A percentile compares a stretch with the other conserved stretches of the same genome.
phyloP scores from a whole-genome alignment of 2,329 filamentous ascomycete species.

The Epichloe aotearoae region DNA sequence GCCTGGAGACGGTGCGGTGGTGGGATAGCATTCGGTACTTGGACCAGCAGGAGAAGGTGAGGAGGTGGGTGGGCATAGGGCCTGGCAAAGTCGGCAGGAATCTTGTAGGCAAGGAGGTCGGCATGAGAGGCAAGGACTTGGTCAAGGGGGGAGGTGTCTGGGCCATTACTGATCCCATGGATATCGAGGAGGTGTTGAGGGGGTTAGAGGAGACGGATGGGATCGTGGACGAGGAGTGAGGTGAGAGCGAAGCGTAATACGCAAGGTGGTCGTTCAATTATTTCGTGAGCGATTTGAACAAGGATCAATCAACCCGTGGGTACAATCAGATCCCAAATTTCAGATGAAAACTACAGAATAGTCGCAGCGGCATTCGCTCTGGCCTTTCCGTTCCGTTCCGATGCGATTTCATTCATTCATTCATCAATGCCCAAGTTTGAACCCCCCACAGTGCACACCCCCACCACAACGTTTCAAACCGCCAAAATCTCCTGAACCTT shows the following conservation, averaged over 20 bases:
- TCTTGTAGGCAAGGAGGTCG: slow-evolving; percentile 88
- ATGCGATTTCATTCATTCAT: no score
- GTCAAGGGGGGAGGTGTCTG: slow-evolving; percentile 81
- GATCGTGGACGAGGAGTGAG: slow-evolving; percentile 33
- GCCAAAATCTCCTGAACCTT: not conserved
- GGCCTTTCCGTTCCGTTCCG: no score
- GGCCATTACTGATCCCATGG: slow-evolving; percentile 72
- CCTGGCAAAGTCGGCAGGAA: slow-evolving; percentile 90
- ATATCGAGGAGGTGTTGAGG: slow-evolving; percentile 55
- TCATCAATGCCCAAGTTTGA: no score
- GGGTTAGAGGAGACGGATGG: slow-evolving; percentile 52
- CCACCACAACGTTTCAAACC: not conserved
- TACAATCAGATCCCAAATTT: no score
- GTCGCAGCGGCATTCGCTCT: no score
- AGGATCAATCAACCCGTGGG: no score
- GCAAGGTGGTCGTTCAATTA: not conserved
- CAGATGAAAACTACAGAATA: no score
- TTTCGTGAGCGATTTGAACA: no score
- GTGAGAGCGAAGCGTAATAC: no score
- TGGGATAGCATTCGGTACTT: slow-evolving; percentile 88
- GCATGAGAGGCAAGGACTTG: slow-evolving; percentile 63
- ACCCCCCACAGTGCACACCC: not conserved
- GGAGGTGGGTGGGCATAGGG: slow-evolving; percentile 82
- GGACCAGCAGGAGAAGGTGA: slow-evolving; percentile 68
- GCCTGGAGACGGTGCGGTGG: slow-evolving; percentile 87